Evolutionary conservation across 2,329 filamentous ascomycete species (phyloP), one percentile per base, ranked within the genome.

Genomic region (Xylariaceae sp.): DNA sequence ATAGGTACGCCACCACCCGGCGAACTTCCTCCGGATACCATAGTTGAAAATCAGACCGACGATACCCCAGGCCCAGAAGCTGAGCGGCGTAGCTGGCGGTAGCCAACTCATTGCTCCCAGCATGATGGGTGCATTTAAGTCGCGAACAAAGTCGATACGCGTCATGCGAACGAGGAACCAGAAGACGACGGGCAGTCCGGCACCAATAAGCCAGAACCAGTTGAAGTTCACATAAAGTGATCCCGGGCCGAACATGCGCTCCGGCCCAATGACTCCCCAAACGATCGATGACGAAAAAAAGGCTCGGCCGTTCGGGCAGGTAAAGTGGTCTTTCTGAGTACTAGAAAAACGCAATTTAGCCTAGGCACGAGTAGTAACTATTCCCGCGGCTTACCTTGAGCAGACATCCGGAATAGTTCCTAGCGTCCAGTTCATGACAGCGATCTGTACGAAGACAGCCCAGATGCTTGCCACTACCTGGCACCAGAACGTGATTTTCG

Each of bases 11-110:
- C 85, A 88, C 85, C 84, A 87, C 0, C 79, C 82, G n/a, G 74
- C 72, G 66, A 74, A 84, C 42, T 75, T 74, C 61, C 77, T 76
- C 29, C 78, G 77, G 57, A 87, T 83, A 49, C 71, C 75, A 60
- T 81, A 79, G 65, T 88, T 85, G 70, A 87, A 87, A 26, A 85
- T 53, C 44, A 80, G 75, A 0, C 84, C 84, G 12, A 83, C 76
- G 16, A 84, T 71, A 2, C 78, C 82, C 85, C 85, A 87, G 2
- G 77, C 71, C 10, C 81, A 79, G 65, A 86, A 87, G 62, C 78
- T 85, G 21, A 86, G 73, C 0, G 82, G 81, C 0, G 84, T 86
- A 0, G 85, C 85, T 0, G 84, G 84, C 1, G 84, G 85, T 12
- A 86, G 77, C 53, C 79, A 72, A 10, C 73, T 74, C 37, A 79